Evolutionary conservation across 2,329 filamentous ascomycete species (phyloP).

Genomic region (Neonectria coccinea): DNA sequence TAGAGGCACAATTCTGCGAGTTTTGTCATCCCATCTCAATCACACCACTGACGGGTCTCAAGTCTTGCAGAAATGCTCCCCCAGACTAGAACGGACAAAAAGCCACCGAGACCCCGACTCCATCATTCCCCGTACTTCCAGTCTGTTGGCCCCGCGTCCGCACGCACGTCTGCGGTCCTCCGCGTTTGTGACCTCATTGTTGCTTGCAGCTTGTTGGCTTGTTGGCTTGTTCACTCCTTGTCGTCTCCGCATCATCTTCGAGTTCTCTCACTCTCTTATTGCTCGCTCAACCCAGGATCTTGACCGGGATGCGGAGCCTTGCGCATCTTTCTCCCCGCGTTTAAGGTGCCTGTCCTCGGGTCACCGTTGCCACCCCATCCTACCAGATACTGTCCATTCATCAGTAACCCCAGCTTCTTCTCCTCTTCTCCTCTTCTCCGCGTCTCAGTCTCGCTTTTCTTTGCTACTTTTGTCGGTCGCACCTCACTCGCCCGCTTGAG

Average conservation of each 20-base stretch:
- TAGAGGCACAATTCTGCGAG: no score
- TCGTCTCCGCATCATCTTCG: conserved; percentile 11
- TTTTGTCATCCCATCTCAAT: not conserved
- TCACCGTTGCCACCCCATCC: conserved; percentile 17
- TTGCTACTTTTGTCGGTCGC: conserved; percentile 15
- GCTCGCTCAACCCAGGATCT: conserved; percentile 10
- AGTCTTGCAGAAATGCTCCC: not conserved
- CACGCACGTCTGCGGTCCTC: not conserved
- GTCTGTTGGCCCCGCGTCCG: conserved; percentile 14
- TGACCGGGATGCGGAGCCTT: conserved; percentile 17
- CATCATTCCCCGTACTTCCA: conserved; percentile 12
- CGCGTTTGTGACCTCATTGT: not conserved
- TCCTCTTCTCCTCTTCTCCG: conserved; percentile 26
- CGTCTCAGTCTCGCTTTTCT: conserved; percentile 19
- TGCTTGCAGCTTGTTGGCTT: conserved; percentile 2
- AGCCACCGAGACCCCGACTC: not conserved
- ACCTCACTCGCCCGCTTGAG: conserved; percentile 10
- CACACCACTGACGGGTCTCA: not conserved
- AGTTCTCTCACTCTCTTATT: conserved; percentile 6
- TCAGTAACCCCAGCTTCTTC: conserved; percentile 22
- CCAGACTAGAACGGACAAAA: conserved; percentile 2
- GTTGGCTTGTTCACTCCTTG: conserved; percentile 18
- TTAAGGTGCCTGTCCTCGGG: conserved; percentile 13
- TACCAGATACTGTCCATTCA: conserved; percentile 24
- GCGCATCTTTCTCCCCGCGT: conserved; percentile 10